Evolutionary conservation across 2,329 filamentous ascomycete genomes (phyloP), one percentile per base, ranked within the genome.

Genomic region (Cercospora janseana): DNA sequence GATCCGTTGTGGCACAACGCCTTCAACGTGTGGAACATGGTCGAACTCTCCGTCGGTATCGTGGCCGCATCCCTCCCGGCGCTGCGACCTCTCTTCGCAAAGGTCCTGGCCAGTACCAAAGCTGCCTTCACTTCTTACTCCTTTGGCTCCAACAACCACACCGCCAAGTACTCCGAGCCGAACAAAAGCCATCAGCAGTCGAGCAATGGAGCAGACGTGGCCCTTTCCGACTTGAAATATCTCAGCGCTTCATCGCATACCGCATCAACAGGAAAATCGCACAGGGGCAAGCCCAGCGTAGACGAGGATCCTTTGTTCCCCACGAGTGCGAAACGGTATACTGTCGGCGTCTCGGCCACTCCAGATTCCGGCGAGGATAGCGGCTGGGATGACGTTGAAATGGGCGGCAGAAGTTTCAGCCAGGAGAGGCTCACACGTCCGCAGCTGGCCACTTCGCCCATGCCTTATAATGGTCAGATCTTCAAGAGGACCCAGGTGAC

Each of bases 1-100:
- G 72, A 75, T 49, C 66, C 63, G 26, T 67, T 63, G 7, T 70
- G 68, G 38, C 37, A 64, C 38, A 66, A 72, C 52, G 60, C 60
- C 4, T 75, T 74, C 60, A 70, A 69, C 29, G 63, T 75, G 8
- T 75, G 72, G 72, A 70, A 71, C 54, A 69, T 66, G 51, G 67
- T 75, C 43, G 72, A 76, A 51, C 66, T 76, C 20, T 70, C 69
- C 37, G 59, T 74, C 5, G 73, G 72, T 3, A 72, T 75, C 35
- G 62, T 74, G 1, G 72, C 73, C 1, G 70, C 71, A 4, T 73
- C 67, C 0, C 58, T 75, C 0, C 72, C 72, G 1, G 69, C 73
- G 10, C 65, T 77, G 20, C 54, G 58, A 34, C 60, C 60, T 4
- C 45, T 62, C 6, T 57, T 60, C 20, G 45, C 46, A 8, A 42